Evolutionary conservation across 2,329 filamentous ascomycete genomes (phyloP).

Genomic region (Stachybotrys echinatus): DNA sequence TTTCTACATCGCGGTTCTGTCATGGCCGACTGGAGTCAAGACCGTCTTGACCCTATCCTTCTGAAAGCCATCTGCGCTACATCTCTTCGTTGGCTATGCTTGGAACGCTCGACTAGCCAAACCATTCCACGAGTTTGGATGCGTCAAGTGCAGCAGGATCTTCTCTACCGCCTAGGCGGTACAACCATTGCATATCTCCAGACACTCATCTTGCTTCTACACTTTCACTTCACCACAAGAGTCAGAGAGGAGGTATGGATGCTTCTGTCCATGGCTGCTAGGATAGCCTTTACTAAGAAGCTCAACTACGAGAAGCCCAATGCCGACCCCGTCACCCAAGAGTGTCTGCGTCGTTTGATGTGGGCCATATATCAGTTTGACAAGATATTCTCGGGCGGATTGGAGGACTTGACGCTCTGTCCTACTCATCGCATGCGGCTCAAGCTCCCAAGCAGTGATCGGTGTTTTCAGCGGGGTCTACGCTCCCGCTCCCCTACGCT

Average conservation of each 20-base stretch:
- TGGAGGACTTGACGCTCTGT: conserved; percentile 21
- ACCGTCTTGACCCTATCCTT: conserved; percentile 10
- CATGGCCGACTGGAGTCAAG: conserved; percentile 16
- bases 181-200: conserved; percentile 11
- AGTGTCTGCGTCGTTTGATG: conserved; percentile 16
- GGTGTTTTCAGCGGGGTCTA: conserved; percentile 17
- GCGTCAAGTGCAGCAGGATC: too few relatives aligned
- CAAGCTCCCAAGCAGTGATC: conserved; percentile 15
- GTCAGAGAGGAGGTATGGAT: conserved; percentile 14
- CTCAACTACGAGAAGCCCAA: conserved; percentile 17
- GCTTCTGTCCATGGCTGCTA: conserved; percentile 13
- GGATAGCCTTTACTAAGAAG: conserved; percentile 17
- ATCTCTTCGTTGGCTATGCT: too few relatives aligned
- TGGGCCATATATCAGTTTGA: conserved; percentile 20
- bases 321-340: conserved; percentile 12
- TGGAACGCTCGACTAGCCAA: too few relatives aligned
- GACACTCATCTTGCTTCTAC: conserved; percentile 11
- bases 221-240: conserved; percentile 8
- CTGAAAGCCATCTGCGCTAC: conserved; percentile 15
- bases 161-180: too few relatives aligned
- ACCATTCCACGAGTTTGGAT: too few relatives aligned
- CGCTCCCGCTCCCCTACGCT: conserved; percentile 12
- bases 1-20: conserved; percentile 15
- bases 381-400: conserved; percentile 17
- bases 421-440: conserved; percentile 15